These are phyloP conservation scores for Phalaenopsis aphrodite DNA, from an alignment of 106 monocot genomes.

Conservation along the genomic window DNA sequence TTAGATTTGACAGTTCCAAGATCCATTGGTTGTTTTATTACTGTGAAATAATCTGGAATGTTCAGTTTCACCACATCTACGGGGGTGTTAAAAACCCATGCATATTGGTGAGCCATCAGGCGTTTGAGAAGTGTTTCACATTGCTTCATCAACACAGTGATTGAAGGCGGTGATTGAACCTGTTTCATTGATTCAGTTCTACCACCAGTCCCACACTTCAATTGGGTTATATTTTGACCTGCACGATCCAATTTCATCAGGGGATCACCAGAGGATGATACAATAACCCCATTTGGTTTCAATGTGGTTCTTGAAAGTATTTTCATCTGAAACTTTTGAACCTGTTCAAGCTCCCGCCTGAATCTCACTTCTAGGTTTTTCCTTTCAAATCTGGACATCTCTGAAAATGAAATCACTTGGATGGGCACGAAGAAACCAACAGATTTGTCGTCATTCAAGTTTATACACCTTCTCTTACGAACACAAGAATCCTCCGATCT, in stretches of 20 bases:
- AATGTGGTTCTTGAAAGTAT: slow-evolving; percentile 13
- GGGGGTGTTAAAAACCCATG: slow-evolving; percentile 62
- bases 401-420: slow-evolving; percentile 46
- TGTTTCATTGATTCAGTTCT: slow-evolving; percentile 36
- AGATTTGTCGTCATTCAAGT: slow-evolving; percentile 30
- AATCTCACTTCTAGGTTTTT: slow-evolving; percentile 41
- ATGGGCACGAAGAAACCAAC: slow-evolving; percentile 44
- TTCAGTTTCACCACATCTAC: slow-evolving; percentile 79
- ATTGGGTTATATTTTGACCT: slow-evolving; percentile 12
- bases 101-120: slow-evolving; percentile 54
- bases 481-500: slow-evolving; percentile 64
- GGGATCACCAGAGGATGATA: slow-evolving; percentile 29
- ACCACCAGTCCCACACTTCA: slow-evolving; percentile 28
- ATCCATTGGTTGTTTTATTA: slow-evolving; percentile 95
- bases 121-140: slow-evolving; percentile 63
- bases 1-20: slow-evolving; percentile 74
- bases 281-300: slow-evolving; percentile 19
- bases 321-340: slow-evolving; percentile 51
- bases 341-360: slow-evolving; percentile 55
- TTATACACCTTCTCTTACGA: slow-evolving; percentile 67
- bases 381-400: slow-evolving; percentile 37
- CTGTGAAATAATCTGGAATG: slow-evolving; percentile 74
- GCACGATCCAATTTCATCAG: slow-evolving; percentile 8
- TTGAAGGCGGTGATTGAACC: slow-evolving; percentile 4
- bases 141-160: slow-evolving; percentile 51